Base-by-base conservation (phyloP, 345 rosid species). In the Erysimum cheiranthoides region DNA sequence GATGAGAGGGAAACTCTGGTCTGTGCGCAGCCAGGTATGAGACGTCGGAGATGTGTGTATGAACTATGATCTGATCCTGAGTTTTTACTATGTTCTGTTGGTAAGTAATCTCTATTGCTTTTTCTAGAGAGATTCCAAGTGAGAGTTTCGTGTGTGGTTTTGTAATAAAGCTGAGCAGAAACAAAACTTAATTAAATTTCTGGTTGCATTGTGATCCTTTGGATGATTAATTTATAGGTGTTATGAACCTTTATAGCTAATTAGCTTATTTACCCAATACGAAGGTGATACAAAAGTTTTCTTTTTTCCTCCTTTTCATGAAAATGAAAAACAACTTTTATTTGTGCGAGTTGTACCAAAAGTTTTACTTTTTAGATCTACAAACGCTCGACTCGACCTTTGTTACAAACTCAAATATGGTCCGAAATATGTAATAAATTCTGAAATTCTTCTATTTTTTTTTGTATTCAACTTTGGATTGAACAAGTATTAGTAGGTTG, bases 101-200 rank as follows among this genome's bases (percentile, higher is more conserved):
- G 69, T 68, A 30, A 18, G 43, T 68, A 52, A 69, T 76, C 70
- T 63, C 10, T 70, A 46, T 17, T 34, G 58, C 51, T 69, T 62
- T 46, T 62, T 46, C 42, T 32, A 54, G 50, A 35, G 54, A 62
- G 59, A 61, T 61, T 40, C 17, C 35, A 76, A 35, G 80, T 63
- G 60, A 77, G 74, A 68, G 61, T 62, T 71, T 56, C 52, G 39
- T 45, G 70, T 52, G 47, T 56, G 76, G 61, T 77, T 71, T 64
- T 77, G 76, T 77, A 77, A 57, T 77, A 71, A 68, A 64, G 46
- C 71, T 38, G 61, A 63, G 66, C 58, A 61, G 6, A 35, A 63
- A 57, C 75, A 38, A 60, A 59, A 36, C 72, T 56, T 54, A 0
- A 13, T 21, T 21, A 21, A 21, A 21, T 36, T 43, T 53, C 53